phyloP scores from a whole-genome alignment of 257 asterid genomes.

The Leonotis leonurus region DNA sequence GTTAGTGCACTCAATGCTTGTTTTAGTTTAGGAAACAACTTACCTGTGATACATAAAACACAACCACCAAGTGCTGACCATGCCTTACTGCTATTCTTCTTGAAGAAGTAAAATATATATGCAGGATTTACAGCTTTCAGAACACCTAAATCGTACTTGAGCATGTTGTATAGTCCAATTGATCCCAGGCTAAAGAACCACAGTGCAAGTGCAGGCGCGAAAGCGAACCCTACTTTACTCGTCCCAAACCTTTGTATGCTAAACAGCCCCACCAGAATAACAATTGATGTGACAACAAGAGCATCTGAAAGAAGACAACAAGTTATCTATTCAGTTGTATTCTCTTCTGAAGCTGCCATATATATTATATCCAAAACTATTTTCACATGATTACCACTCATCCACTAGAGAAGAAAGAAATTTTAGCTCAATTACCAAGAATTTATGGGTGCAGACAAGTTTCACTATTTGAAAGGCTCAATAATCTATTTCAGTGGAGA shows the following conservation, averaged over 20 bases:
- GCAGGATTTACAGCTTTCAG: conserved; percentile 75
- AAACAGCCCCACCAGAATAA: conserved; percentile 71
- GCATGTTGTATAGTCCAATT: conserved; percentile 75
- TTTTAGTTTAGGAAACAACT: not conserved
- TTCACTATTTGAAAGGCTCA: not conserved
- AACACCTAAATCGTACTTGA: conserved; percentile 60
- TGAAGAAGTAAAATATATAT: conserved; percentile 75
- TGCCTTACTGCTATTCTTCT: conserved; percentile 50
- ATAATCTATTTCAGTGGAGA: not conserved
- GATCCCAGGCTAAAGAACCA: conserved; percentile 88
- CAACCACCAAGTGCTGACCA: conserved; percentile 99
- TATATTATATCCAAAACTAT: not conserved
- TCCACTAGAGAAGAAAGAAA: not conserved
- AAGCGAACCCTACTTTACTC: conserved; percentile 73
- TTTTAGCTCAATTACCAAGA: not conserved
- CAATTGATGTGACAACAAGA: conserved; percentile 70
- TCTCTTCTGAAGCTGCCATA: not conserved
- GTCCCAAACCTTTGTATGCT: conserved; percentile 91
- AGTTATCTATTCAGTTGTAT: not conserved
- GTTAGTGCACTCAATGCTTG: not conserved
- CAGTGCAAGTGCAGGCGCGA: conserved; percentile 89
- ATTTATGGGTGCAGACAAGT: not conserved
- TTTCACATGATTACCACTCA: not conserved
- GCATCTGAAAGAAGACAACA: conserved; percentile 52
- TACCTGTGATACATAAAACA: conserved; percentile 95